Conservation (phyloP, 192 early-diverging fungal genomes). For the Podila horticola region DNA sequence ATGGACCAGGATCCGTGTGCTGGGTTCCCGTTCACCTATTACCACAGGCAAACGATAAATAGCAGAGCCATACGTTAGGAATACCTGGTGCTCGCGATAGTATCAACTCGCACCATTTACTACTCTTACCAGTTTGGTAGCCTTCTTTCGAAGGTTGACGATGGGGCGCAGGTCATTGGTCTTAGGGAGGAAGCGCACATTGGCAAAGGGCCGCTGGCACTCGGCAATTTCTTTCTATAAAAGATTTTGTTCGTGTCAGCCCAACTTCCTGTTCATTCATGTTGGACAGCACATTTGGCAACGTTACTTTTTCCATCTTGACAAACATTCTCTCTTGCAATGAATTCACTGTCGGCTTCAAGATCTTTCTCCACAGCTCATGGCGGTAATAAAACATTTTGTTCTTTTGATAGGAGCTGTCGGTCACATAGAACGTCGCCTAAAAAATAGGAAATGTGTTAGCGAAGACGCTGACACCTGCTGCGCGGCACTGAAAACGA, state of each 20-base stretch:
- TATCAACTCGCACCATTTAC: too few relatives aligned
- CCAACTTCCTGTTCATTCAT: neutral
- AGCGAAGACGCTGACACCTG: neutral
- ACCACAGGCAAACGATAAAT: neutral
- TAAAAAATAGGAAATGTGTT: slow-evolving; percentile 12
- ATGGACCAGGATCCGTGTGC: slow-evolving; percentile 31
- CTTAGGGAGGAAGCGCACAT: slow-evolving; percentile 87
- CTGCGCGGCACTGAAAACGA: neutral
- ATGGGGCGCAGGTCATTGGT: slow-evolving; percentile 79
- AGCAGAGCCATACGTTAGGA: too few relatives aligned
- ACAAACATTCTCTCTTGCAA: slow-evolving; percentile 48
- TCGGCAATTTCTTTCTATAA: neutral
- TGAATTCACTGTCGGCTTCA: slow-evolving; percentile 52
- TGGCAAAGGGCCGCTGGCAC: slow-evolving; percentile 61
- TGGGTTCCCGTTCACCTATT: slow-evolving; percentile 24
- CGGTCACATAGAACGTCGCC: slow-evolving; percentile 85
- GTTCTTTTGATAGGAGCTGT: slow-evolving; percentile 70
- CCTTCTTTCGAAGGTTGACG: slow-evolving; percentile 69
- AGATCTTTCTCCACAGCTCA: slow-evolving; percentile 74
- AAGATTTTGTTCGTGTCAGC: neutral
- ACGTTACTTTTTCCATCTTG: slow-evolving; percentile 26
- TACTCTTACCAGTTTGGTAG: slow-evolving; percentile 34
- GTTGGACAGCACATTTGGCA: too few relatives aligned
- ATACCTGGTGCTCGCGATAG: too few relatives aligned
- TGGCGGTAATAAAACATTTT: slow-evolving; percentile 81